Conservation (phyloP, 2,329 filamentous ascomycete genomes). For the Drechslera avenae region DNA sequence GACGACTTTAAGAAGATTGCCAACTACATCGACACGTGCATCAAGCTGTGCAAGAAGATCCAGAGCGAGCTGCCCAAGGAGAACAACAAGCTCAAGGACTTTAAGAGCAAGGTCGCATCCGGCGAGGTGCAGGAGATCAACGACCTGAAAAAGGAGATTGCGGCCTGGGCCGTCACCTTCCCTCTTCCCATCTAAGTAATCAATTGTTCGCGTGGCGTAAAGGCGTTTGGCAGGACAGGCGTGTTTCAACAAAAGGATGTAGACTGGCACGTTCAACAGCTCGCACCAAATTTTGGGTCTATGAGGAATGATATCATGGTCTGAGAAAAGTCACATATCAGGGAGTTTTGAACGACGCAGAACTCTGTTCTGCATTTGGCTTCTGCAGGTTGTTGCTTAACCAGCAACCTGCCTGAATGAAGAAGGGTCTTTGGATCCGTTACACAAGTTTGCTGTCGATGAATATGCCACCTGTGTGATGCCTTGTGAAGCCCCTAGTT, state of each 20-base stretch:
- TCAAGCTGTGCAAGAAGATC: conserved; percentile 88
- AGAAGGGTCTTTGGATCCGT: neutral
- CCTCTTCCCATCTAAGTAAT: conserved; percentile 75
- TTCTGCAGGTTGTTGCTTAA: neutral
- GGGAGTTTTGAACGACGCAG: neutral
- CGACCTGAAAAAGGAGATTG: conserved; percentile 85
- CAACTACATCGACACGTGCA: conserved; percentile 83
- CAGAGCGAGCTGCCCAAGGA: conserved; percentile 88
- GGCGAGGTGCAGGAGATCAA: conserved; percentile 83
- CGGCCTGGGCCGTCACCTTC: conserved; percentile 85
- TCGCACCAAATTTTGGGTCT: conserved; percentile 11
- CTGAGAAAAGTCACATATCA: neutral
- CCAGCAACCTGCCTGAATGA: neutral
- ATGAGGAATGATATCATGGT: conserved; percentile 10
- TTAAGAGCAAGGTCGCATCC: conserved; percentile 86
- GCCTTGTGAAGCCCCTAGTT: neutral
- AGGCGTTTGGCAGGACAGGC: conserved; percentile 19
- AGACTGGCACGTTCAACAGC: conserved; percentile 36
- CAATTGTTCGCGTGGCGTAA: conserved; percentile 19
- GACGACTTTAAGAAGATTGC: conserved; percentile 84
- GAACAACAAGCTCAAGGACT: conserved; percentile 99
- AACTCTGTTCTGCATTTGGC: neutral
- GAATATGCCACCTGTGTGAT: too few relatives aligned
- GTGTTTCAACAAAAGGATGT: conserved; percentile 36
- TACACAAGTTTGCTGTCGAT: too few relatives aligned